These are phyloP conservation scores for Chaetomiaceae sp. DNA, from an alignment of 2,329 filamentous ascomycete species.

Conservation along the genomic window DNA sequence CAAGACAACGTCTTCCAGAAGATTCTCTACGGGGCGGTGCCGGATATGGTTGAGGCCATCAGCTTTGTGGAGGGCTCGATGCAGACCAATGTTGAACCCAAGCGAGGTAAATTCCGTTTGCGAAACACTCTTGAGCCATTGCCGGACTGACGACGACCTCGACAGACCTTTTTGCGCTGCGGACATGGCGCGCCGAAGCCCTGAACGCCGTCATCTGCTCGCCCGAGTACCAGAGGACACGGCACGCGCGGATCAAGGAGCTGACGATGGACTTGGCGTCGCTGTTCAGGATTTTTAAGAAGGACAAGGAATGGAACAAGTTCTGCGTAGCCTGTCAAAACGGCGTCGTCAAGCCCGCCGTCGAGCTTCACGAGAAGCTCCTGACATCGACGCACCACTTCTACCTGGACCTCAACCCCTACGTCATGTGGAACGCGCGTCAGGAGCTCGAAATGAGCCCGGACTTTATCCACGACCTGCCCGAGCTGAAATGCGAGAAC, in stretches of 20 bases:
- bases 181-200: conserved; percentile 38
- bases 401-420: conserved; percentile 34
- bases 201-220: conserved; percentile 35
- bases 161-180: conserved; percentile 36
- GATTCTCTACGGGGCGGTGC: conserved; percentile 30
- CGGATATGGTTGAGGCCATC: conserved; percentile 28
- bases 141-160: background rate
- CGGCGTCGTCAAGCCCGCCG: conserved; percentile 34
- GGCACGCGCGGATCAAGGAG: conserved; percentile 26
- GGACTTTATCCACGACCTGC: conserved; percentile 33
- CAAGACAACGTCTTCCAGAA: conserved; percentile 36
- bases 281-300: conserved; percentile 30
- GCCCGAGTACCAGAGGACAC: conserved; percentile 28
- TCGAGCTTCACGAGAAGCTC: conserved; percentile 38
- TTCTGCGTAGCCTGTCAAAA: conserved; percentile 28
- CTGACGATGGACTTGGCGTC: conserved; percentile 30
- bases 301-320: conserved; percentile 25
- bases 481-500: conserved; percentile 35
- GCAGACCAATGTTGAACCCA: conserved; percentile 35
- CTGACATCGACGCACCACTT: conserved; percentile 38
- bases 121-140: background rate
- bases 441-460: conserved; percentile 28
- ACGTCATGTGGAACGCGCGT: conserved; percentile 27
- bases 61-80: conserved; percentile 34
- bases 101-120: conserved; percentile 31